Conservation (phyloP, 2,329 filamentous ascomycete genomes). For the Ophiostoma quercus region DNA sequence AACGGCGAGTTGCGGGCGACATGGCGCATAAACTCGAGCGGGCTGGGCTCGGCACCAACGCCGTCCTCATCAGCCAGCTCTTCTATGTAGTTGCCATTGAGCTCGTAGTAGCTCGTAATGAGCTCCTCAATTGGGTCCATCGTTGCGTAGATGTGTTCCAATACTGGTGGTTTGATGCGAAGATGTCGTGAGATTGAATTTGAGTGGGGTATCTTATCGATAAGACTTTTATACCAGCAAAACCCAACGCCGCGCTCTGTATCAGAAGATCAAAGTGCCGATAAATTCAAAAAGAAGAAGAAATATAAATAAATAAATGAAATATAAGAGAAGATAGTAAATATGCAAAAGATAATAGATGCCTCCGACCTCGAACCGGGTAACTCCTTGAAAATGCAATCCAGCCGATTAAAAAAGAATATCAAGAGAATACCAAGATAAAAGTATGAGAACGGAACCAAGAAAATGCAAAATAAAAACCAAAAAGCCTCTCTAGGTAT, state of each 20-base stretch:
- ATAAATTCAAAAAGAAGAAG: background rate
- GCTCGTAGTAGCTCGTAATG: slow-evolving; percentile 65
- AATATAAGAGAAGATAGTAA: background rate
- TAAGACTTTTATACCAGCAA: background rate
- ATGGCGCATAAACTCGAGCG: slow-evolving; percentile 74
- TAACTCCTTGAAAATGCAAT: slow-evolving; percentile 20
- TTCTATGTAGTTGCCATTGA: slow-evolving; percentile 58
- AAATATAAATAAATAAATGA: background rate
- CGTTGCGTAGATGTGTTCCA: background rate
- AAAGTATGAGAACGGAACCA: background rate
- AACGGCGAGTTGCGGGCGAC: slow-evolving; percentile 71
- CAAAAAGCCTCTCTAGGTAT: background rate
- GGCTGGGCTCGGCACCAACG: slow-evolving; percentile 51
- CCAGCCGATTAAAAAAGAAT: slow-evolving; percentile 12
- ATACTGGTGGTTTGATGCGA: background rate
- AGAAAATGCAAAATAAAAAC: background rate
- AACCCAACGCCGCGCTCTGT: background rate
- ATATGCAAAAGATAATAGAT: background rate
- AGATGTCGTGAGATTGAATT: background rate
- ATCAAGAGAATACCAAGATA: background rate
- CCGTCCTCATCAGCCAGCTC: slow-evolving; percentile 43
- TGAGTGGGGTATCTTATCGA: background rate
- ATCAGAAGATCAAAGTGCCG: background rate
- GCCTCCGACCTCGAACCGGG: background rate
- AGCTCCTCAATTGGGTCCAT: slow-evolving; percentile 48